phyloP scores from a whole-genome alignment of 2,329 filamentous ascomycete species.

The Ceratocystiopsis brevicomis region DNA sequence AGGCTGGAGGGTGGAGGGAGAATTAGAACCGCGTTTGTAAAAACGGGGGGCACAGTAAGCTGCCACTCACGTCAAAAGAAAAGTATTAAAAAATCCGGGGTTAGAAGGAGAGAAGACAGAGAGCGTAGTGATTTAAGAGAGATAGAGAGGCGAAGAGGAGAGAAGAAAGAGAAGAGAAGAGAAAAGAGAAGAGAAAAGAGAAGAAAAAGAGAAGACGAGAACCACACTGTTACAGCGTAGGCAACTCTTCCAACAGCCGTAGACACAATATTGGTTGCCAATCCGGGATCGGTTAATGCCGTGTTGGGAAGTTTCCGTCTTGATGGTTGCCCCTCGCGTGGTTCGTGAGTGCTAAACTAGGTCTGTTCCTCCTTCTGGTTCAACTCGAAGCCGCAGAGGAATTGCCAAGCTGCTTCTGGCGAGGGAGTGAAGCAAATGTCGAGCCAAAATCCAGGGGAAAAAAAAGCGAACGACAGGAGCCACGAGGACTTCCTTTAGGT shows the following conservation, averaged over 20 bases:
- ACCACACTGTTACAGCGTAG: not conserved
- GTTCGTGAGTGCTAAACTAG: no score
- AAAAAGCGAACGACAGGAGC: constrained; percentile 59
- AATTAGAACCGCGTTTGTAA: no score
- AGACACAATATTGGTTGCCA: no score
- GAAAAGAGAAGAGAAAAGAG: not conserved
- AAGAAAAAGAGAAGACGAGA: not conserved
- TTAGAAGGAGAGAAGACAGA: constrained; percentile 12
- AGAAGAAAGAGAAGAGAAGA: constrained; percentile 12
- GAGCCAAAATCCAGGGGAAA: constrained; percentile 9
- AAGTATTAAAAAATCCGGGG: constrained; percentile 15
- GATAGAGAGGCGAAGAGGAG: constrained; percentile 15
- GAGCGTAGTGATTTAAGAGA: constrained; percentile 10
- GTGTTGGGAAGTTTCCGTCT: no score
- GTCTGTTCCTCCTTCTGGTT: no score
- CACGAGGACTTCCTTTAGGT: constrained; percentile 49
- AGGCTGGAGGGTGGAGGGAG: no score
- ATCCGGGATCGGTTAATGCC: no score
- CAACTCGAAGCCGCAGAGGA: not conserved
- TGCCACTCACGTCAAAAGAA: constrained; percentile 7
- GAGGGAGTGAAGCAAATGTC: not conserved
- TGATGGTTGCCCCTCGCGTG: no score
- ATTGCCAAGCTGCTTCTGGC: not conserved
- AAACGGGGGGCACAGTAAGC: constrained; percentile 9
- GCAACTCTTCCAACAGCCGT: no score